Evolutionary conservation across 1,284 basidiomycete species (phyloP).

Genomic region (Ceratobasidium sp.): DNA sequence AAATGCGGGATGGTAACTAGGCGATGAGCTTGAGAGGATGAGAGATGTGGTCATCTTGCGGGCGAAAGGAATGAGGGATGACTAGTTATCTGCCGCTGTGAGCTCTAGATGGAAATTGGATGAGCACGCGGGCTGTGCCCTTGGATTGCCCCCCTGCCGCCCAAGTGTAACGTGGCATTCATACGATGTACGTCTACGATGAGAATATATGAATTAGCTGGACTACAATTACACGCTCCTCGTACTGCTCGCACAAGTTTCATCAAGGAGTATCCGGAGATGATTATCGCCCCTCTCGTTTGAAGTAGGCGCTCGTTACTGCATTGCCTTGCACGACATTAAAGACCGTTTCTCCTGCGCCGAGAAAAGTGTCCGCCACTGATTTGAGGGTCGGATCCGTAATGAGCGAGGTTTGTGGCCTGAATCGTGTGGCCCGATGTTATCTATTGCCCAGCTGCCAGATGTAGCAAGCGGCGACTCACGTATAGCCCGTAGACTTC

Average conservation of each 20-base stretch:
- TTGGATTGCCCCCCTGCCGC: too few relatives aligned
- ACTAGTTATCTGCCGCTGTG: not conserved
- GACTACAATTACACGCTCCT: not conserved
- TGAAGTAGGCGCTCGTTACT: conserved; percentile 83
- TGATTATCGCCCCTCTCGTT: conserved; percentile 51
- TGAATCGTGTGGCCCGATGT: conserved; percentile 55
- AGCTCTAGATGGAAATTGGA: not conserved
- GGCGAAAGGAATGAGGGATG: not conserved
- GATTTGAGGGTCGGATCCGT: conserved; percentile 81
- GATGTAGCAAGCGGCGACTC: conserved; percentile 58
- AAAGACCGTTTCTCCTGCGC: conserved; percentile 90
- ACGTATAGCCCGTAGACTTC: conserved; percentile 91
- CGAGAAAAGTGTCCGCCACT: conserved; percentile 84
- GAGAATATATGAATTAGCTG: conserved; percentile 6
- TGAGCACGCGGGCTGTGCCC: conserved; percentile 3
- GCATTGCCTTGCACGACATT: conserved; percentile 83
- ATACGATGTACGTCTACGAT: not conserved
- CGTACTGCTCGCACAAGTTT: conserved; percentile 11
- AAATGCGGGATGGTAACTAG: not conserved
- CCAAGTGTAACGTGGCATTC: not conserved
- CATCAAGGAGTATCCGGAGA: not conserved
- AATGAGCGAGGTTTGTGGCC: conserved; percentile 77
- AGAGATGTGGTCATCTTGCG: conserved; percentile 25
- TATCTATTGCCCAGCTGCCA: not conserved
- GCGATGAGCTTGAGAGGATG: not conserved